phyloP scores from a whole-genome alignment of 805 yeast genomes.

The Ogataea nakhonphanomensis region DNA sequence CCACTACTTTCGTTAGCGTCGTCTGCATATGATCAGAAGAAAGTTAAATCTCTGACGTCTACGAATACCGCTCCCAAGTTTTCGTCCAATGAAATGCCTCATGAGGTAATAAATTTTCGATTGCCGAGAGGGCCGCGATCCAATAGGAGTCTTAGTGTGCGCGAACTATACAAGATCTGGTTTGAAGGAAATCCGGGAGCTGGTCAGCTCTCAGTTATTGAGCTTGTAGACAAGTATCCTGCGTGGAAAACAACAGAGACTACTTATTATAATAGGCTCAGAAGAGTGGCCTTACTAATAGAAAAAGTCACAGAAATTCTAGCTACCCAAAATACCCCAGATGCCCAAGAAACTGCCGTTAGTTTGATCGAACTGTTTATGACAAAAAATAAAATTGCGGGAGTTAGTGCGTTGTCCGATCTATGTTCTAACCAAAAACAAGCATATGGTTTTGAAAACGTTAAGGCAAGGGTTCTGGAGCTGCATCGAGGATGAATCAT shows the following conservation, averaged over 20 bases:
- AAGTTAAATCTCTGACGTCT: too few species aligned
- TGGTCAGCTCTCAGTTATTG: constrained; percentile 11
- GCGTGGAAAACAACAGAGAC: constrained; percentile 17
- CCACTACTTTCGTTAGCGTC: not conserved
- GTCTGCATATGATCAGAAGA: too few species aligned
- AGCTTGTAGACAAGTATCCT: constrained; percentile 11
- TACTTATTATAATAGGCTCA: constrained; percentile 15
- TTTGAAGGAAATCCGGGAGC: constrained; percentile 10
- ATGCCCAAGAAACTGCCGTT: constrained; percentile 6
- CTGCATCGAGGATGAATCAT: too few species aligned
- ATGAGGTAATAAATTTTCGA: constrained; percentile 8
- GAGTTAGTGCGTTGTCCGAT: constrained; percentile 19
- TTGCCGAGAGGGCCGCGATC: constrained; percentile 17
- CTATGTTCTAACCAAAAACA: constrained; percentile 19
- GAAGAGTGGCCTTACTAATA: constrained; percentile 15
- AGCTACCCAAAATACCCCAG: not conserved
- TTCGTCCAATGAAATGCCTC: constrained; percentile 1
- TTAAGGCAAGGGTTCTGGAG: constrained; percentile 4
- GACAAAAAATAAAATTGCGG: constrained; percentile 9
- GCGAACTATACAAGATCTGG: constrained; percentile 15
- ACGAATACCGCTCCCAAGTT: too few species aligned
- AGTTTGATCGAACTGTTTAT: constrained; percentile 11
- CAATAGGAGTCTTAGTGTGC: constrained; percentile 12
- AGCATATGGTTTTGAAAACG: constrained; percentile 10
- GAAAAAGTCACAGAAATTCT: constrained; percentile 9